Conservation (phyloP, 164 flowering plant species). For the Houttuynia cordata region DNA sequence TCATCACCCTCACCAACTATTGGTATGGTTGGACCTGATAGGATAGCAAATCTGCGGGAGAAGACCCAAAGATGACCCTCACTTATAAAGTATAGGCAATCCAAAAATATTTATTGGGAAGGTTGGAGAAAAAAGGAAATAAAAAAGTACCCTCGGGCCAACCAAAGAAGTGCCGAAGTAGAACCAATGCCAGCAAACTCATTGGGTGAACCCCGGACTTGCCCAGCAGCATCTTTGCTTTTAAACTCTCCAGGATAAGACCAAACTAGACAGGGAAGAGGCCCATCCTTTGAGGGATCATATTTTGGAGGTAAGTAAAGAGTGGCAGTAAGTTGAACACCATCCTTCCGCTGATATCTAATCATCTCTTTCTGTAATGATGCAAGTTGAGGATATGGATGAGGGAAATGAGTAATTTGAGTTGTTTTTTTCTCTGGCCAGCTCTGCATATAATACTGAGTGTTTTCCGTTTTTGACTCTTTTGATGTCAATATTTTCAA, state of each 20-base stretch:
- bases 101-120: not conserved
- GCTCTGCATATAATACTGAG: conserved; percentile 61
- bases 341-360: conserved; percentile 85
- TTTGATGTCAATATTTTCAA: conserved; percentile 80
- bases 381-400: conserved; percentile 91
- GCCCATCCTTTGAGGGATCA: conserved; percentile 82
- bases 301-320: conserved; percentile 86
- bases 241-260: conserved; percentile 98
- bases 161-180: conserved; percentile 96
- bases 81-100: not conserved
- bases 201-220: conserved; percentile 98
- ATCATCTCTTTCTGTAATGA: conserved; percentile 92
- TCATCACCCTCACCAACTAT: conserved; percentile 95
- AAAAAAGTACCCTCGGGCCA: conserved; percentile 60
- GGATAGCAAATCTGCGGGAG: conserved; percentile 74
- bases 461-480: conserved; percentile 93
- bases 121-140: conserved; percentile 2
- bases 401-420: conserved; percentile 83
- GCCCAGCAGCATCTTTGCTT: conserved; percentile 98
- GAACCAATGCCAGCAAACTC: conserved; percentile 96
- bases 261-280: conserved; percentile 95
- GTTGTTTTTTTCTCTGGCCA: conserved; percentile 68
- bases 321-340: conserved; percentile 95
- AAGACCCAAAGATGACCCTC: too few species aligned
- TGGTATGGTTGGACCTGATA: conserved; percentile 96